These are phyloP conservation scores for Lepiota venenata DNA, from an alignment of 768 basidiomycete species.

Conservation along the genomic window DNA sequence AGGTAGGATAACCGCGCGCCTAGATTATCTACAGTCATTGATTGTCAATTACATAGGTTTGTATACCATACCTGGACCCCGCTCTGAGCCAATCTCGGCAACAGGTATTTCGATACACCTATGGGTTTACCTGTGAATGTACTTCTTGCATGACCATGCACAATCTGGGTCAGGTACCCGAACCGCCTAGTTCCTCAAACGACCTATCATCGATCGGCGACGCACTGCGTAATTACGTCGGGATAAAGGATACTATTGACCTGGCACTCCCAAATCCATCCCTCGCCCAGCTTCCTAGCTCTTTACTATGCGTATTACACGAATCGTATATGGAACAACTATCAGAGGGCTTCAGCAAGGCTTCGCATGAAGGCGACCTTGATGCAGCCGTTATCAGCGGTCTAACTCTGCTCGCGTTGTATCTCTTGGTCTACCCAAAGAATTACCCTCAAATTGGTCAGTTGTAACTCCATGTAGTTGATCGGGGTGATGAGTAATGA, in stretches of 20 bases:
- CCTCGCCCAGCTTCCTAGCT: constrained; percentile 34
- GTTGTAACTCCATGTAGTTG: constrained; percentile 15
- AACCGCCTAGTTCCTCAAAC: constrained; percentile 32
- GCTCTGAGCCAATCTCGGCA: constrained; percentile 62
- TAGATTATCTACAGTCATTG: constrained; percentile 5
- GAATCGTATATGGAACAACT: constrained; percentile 56
- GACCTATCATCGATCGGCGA: constrained; percentile 26
- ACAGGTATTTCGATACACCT: constrained; percentile 55
- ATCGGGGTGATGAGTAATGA: background rate
- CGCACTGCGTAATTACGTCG: constrained; percentile 35
- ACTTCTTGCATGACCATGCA: constrained; percentile 48
- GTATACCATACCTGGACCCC: constrained; percentile 75
- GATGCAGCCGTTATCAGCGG: constrained; percentile 51
- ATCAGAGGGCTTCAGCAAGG: constrained; percentile 60
- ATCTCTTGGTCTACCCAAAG: constrained; percentile 65
- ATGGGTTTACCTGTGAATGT: constrained; percentile 68
- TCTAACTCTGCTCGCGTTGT: constrained; percentile 57
- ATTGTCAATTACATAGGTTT: constrained; percentile 43
- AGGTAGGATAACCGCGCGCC: constrained; percentile 40
- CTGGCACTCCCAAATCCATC: constrained; percentile 26
- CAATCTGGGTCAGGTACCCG: constrained; percentile 32
- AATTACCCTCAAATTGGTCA: constrained; percentile 84
- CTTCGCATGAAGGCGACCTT: constrained; percentile 67
- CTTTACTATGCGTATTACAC: constrained; percentile 43
- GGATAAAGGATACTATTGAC: constrained; percentile 22